Evolutionary conservation across 805 yeast genomes (phyloP).

Genomic region (Blastobotrys attinorum): DNA sequence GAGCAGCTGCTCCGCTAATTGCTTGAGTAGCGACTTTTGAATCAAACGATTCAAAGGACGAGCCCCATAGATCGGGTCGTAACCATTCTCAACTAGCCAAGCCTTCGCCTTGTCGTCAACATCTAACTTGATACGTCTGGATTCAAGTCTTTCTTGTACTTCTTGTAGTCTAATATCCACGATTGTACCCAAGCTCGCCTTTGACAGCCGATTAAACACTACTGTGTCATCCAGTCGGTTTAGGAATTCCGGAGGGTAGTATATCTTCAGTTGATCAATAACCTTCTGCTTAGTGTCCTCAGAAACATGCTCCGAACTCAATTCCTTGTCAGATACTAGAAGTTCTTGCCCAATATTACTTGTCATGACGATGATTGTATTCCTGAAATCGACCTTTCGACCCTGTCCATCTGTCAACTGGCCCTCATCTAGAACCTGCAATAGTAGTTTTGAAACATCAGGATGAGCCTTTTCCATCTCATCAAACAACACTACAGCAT

Average conservation of each 20-base stretch:
- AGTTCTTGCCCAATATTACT: conserved; percentile 94
- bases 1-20: conserved; percentile 73
- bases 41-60: conserved; percentile 89
- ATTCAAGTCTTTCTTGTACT: conserved; percentile 67
- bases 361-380: conserved; percentile 93
- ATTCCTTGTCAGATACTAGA: conserved; percentile 53
- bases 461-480: conserved; percentile 97
- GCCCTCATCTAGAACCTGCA: conserved; percentile 95
- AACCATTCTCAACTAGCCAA: conserved; percentile 79
- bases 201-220: conserved; percentile 85
- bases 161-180: conserved; percentile 81
- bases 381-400: conserved; percentile 85
- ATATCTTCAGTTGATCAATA: conserved; percentile 54
- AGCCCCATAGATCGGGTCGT: conserved; percentile 90
- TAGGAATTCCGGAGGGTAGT: conserved; percentile 91
- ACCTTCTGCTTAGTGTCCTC: conserved; percentile 49
- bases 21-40: conserved; percentile 77
- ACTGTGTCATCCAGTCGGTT: conserved; percentile 92
- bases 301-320: conserved; percentile 50
- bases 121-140: conserved; percentile 60
- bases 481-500: conserved; percentile 85
- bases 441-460: conserved; percentile 80
- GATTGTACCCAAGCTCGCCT: conserved; percentile 62
- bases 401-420: conserved; percentile 93
- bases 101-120: conserved; percentile 58